These are phyloP conservation scores for Musa balbisiana DNA, from an alignment of 202 grass and related monocot species.

Conservation along the genomic window DNA sequence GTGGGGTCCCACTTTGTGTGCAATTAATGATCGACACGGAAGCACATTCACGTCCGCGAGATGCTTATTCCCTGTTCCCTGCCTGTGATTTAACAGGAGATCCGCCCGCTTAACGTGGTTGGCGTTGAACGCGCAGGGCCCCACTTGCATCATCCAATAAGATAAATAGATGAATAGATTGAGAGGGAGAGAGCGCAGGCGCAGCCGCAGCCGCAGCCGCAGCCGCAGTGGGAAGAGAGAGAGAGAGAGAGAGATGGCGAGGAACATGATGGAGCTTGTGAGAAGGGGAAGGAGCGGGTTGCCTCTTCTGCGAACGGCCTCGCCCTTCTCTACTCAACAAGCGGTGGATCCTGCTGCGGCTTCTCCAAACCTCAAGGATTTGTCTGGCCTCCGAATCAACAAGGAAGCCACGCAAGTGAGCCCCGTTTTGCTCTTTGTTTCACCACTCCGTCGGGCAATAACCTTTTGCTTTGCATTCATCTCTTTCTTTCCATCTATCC, in stretches of 20 bases:
- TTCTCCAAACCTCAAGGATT: slow-evolving; percentile 13
- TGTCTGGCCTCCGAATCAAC: slow-evolving; percentile 46
- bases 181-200: too few relatives aligned
- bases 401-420: slow-evolving; percentile 43
- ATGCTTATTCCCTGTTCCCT: too few relatives aligned
- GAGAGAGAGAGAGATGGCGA: slow-evolving; percentile 43
- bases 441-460: not conserved
- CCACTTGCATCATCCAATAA: too few relatives aligned
- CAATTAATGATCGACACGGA: too few relatives aligned
- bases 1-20: too few relatives aligned
- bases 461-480: not conserved
- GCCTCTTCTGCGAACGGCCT: slow-evolving; percentile 15
- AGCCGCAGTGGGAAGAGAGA: not conserved
- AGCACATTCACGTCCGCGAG: too few relatives aligned
- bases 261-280: slow-evolving; percentile 31
- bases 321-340: slow-evolving; percentile 49
- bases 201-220: too few relatives aligned
- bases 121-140: too few relatives aligned
- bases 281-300: slow-evolving; percentile 21
- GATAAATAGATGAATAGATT: too few relatives aligned
- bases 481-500: not conserved
- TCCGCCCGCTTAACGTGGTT: too few relatives aligned
- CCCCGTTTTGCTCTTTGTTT: not conserved
- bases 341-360: slow-evolving; percentile 18
- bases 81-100: too few relatives aligned